A percentile compares a stretch with the other conserved stretches of the same genome.
Conservation (phyloP, 2,329 filamentous ascomycete species). For the Paecilomyces dactylethromorphus region DNA sequence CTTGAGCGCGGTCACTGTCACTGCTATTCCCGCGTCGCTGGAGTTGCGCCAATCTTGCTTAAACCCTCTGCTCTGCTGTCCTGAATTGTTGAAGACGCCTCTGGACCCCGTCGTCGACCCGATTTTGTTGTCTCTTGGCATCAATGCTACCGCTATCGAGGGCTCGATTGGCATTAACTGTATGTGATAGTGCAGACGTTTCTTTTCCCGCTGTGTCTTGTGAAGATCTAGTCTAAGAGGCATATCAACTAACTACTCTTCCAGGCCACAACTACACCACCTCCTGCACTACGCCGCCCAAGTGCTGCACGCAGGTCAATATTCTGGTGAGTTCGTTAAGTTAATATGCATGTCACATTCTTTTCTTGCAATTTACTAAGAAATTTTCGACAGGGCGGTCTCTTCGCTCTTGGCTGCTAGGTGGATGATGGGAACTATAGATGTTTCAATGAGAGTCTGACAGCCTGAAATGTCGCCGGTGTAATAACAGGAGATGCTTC, state of each 20-base stretch:
- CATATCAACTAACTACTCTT: not conserved
- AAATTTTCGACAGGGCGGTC: not conserved
- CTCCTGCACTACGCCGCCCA: not conserved
- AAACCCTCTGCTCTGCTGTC: not conserved
- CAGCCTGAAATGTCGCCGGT: not conserved
- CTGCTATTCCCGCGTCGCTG: not conserved
- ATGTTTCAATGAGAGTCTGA: not conserved
- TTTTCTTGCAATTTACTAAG: not conserved
- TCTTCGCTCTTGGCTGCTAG: not conserved
- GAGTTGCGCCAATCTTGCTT: not conserved
- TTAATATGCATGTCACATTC: not conserved
- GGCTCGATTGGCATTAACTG: not conserved
- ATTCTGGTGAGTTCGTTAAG: not conserved
- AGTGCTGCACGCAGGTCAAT: not conserved
- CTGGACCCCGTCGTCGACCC: not conserved
- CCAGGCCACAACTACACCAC: not conserved
- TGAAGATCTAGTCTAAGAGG: not conserved
- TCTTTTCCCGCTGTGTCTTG: no score
- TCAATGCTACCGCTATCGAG: not conserved
- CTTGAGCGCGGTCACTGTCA: not conserved
- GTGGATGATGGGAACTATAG: not conserved
- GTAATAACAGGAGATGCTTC: not conserved
- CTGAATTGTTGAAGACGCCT: not conserved
- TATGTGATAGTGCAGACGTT: not conserved
- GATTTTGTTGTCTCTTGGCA: not conserved